Conservation (phyloP, 345 rosid species). For the Fremontodendron californicum region DNA sequence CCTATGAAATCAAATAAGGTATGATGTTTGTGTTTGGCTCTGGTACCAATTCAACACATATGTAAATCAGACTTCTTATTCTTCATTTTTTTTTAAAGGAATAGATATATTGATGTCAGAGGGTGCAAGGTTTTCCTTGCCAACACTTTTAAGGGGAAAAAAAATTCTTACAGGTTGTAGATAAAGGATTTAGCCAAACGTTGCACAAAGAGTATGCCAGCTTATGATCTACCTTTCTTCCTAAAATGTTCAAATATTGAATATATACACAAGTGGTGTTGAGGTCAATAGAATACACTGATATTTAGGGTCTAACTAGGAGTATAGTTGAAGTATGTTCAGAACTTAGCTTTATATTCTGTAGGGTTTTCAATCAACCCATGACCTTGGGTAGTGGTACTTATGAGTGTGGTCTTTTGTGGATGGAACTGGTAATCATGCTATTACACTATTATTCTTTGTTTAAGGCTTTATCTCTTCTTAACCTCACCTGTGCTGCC, state of each 20-base stretch:
- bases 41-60: not conserved
- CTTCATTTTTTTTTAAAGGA: not conserved
- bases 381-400: not conserved
- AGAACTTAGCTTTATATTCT: not conserved
- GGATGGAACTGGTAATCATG: not conserved
- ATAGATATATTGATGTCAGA: not conserved
- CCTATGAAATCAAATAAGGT: not conserved
- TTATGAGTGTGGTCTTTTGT: not conserved
- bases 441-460: not conserved
- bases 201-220: not conserved
- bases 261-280: not conserved
- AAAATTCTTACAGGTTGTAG: not conserved
- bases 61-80: not conserved
- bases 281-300: not conserved
- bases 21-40: not conserved
- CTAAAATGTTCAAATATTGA: not conserved
- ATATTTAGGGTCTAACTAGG: not conserved
- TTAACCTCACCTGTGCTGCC: not conserved
- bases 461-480: not conserved
- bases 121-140: not conserved
- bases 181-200: not conserved
- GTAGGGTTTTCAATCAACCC: not conserved
- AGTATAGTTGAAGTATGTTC: not conserved
- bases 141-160: not conserved
- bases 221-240: not conserved